Base-by-base conservation (phyloP, 768 basidiomycete species). In the Russula emetica region DNA sequence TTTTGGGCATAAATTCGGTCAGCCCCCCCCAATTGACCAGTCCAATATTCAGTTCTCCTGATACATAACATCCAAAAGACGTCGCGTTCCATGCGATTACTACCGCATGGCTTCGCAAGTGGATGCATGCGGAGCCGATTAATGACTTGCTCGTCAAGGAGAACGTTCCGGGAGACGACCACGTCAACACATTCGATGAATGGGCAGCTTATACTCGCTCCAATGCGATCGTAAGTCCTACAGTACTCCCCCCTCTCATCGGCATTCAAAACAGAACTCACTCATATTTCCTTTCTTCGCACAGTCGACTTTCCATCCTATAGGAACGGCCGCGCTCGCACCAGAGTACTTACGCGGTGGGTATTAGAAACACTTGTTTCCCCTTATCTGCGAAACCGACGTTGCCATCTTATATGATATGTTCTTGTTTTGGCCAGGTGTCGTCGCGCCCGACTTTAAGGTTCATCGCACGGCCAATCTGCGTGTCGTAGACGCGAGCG, bases 391-490 rank as follows among this genome's bases (percentile, higher is more conserved):
- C 14, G n/a, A 34, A n/a, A 62, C 63, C 5, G 13, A 32, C n/a
- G 13, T 20, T 36, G 36, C 32, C 20, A n/a, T 45, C 36, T 57
- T 32, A 18, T 28, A 8, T n/a, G n/a, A n/a, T n/a, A n/a, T 22
- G 22, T 14, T 38, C 40, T 64, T 62, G 16, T 64, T 60, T 10
- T 57, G n/a, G 1, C 60, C 66, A 42, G 72, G 81, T 49, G 79
- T 80, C 32, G 78, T 82, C 63, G 79, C 78, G 60, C 71, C 73
- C 36, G 71, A 74, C 40, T 68, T 78, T 28, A 70, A 69, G 14
- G 81, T 82, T 0, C 78, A 82, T 70, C 81, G 80, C 16, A 73
- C 77, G 4, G 57, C 69, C 55, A 80, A 80, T 66, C 66, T 82
- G 40, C 74, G 80, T 45, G 74, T 77, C 45, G 71, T 67, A 18